phyloP scores from a whole-genome alignment of 306 rosid species.

The Hippophae rhamnoides region DNA sequence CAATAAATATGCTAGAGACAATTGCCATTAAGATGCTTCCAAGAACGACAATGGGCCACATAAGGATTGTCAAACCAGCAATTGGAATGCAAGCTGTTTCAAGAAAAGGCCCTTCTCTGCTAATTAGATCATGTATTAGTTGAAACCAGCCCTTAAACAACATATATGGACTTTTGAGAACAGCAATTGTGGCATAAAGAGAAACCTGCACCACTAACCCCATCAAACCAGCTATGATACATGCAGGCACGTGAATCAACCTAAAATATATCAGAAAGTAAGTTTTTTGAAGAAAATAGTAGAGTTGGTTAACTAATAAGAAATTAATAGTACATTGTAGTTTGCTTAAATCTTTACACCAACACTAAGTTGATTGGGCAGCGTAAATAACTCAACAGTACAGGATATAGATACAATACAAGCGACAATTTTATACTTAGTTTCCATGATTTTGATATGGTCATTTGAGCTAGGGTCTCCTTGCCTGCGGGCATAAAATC shows the following conservation, averaged over 20 bases:
- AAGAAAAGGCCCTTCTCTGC: slow-evolving; percentile 89
- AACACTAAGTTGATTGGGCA: not conserved
- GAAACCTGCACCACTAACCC: slow-evolving; percentile 64
- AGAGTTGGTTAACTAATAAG: not conserved
- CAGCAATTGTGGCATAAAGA: slow-evolving; percentile 51
- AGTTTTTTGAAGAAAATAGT: not conserved
- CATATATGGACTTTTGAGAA: slow-evolving; percentile 66
- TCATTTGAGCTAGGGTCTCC: too few relatives aligned
- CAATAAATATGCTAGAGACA: slow-evolving; percentile 59
- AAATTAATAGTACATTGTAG: not conserved
- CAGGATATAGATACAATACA: too few relatives aligned
- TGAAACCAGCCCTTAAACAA: slow-evolving; percentile 73
- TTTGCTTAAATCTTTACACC: not conserved
- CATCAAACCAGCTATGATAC: slow-evolving; percentile 45
- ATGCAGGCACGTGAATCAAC: slow-evolving; percentile 71
- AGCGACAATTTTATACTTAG: too few relatives aligned
- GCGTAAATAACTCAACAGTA: too few relatives aligned
- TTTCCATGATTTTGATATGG: too few relatives aligned
- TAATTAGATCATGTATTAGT: slow-evolving; percentile 54
- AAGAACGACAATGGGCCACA: slow-evolving; percentile 78
- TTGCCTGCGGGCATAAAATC: too few relatives aligned
- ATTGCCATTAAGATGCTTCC: slow-evolving; percentile 54
- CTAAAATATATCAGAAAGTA: slow-evolving; percentile 28
- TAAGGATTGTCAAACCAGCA: slow-evolving; percentile 73
- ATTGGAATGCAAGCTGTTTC: slow-evolving; percentile 82